Base-by-base conservation (phyloP, 73 alveolate species). In the Symbiodinium natans region DNA sequence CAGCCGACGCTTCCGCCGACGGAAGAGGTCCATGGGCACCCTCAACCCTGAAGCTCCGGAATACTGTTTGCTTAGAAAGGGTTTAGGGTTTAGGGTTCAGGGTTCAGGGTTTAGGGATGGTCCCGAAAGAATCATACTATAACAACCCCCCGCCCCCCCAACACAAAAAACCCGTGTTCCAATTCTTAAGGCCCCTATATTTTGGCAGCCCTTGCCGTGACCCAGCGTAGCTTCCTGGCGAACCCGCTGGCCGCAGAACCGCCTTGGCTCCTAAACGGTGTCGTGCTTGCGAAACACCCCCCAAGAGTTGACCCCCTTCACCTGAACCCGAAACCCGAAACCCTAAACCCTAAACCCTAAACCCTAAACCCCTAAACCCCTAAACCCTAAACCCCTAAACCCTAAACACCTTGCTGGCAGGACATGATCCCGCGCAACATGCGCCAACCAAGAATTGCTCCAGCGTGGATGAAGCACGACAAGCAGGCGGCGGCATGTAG, bases 401-500 rank as follows among this genome's bases (percentile, higher is more conserved):
- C 59, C 59, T 46, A 46, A 46, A 46, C 59, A 46, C 59, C 13
- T 9, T 9, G 59, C 59, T 46, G 59, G 31, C 54, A 88, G 97
- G 97, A 90, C 40, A 48, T 77, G 63, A 39, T 92, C 42, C 98
- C 82, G 40, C 68, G 80, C 8, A 92, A 92, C 68, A 92, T 92
- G 98, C 98, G 92, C 9, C 83, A 46, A 15, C 98, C 98, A 6
- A n/a, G 98, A 31, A 68, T 59, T 29, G 92, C 92, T 5, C 98
- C 98, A 3, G 98, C 98, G 9, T 92, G 98, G 98, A 33, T 92
- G 73, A 92, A 92, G 68, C 98, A 92, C 43, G 98, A 92, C 98
- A 92, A 92, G 98, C 98, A 92, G 98, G 98, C 59, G 34, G 39
- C 38, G 34, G 46, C 23, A 40, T 23, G 93, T 11, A 8, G 82